Conservation (phyloP, 768 basidiomycete species). For the Coprinopsis marcescibilis region DNA sequence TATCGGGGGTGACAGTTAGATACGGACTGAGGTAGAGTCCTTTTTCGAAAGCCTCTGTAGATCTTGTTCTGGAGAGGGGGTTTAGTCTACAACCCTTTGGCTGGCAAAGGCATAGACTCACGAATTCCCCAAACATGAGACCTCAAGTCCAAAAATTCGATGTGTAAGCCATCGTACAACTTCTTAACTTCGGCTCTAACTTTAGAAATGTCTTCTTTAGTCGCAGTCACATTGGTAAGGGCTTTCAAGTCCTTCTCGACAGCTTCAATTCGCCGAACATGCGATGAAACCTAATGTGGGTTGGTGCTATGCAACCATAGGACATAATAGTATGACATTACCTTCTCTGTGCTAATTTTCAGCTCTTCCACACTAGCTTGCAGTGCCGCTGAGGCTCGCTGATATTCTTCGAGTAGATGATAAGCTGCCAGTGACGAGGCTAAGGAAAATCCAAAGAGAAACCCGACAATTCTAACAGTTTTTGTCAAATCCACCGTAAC, state of each 20-base stretch:
- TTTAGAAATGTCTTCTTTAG: constrained; percentile 76
- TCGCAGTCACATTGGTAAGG: constrained; percentile 54
- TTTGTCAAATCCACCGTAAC: neutral
- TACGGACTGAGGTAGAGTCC: constrained; percentile 53
- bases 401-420: constrained; percentile 86
- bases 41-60: constrained; percentile 69
- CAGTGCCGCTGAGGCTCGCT: constrained; percentile 78
- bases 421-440: constrained; percentile 86
- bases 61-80: constrained; percentile 63
- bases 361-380: constrained; percentile 86
- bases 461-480: constrained; percentile 64
- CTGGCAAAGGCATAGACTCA: constrained; percentile 34
- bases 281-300: constrained; percentile 62
- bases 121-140: constrained; percentile 86
- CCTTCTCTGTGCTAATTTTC: constrained; percentile 79
- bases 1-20: constrained; percentile 27
- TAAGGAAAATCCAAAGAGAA: constrained; percentile 85
- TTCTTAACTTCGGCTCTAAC: constrained; percentile 83
- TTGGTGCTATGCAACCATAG: neutral
- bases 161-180: constrained; percentile 75
- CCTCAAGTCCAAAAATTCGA: constrained; percentile 78
- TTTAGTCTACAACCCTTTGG: neutral
- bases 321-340: constrained; percentile 16
- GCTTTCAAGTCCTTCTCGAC: constrained; percentile 89
- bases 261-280: constrained; percentile 75